Conservation (phyloP, 768 basidiomycete genomes). For the Boletus rufocinnamomeus region DNA sequence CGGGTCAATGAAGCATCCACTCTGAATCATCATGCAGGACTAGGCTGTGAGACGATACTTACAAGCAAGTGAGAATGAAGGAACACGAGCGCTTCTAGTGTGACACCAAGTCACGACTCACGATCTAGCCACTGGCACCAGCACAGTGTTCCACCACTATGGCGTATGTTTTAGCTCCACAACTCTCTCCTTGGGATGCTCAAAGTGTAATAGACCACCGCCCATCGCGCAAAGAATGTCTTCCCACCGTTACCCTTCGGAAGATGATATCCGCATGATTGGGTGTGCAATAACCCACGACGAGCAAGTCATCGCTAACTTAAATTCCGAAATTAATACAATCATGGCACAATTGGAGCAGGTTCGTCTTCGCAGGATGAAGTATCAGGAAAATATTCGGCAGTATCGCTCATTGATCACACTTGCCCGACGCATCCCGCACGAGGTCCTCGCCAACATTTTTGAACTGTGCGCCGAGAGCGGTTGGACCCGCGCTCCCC, state of each 20-base stretch:
- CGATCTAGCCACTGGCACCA: not conserved
- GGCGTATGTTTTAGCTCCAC: slow-evolving; percentile 11
- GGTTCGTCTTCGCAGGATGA: slow-evolving; percentile 44
- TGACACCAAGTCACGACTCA: slow-evolving; percentile 22
- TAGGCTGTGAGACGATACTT: slow-evolving; percentile 15
- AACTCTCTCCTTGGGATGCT: slow-evolving; percentile 1
- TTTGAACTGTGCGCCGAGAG: slow-evolving; percentile 52
- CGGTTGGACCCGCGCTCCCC: slow-evolving; percentile 56
- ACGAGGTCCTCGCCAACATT: slow-evolving; percentile 54
- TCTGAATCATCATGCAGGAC: slow-evolving; percentile 77
- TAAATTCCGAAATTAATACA: slow-evolving; percentile 47
- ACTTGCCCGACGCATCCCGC: slow-evolving; percentile 56
- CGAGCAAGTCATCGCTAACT: slow-evolving; percentile 40
- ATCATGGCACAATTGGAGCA: slow-evolving; percentile 42
- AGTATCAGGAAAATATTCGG: slow-evolving; percentile 45
- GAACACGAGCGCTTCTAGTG: not conserved
- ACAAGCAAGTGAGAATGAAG: slow-evolving; percentile 15
- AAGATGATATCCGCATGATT: slow-evolving; percentile 23
- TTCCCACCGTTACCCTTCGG: slow-evolving; percentile 22
- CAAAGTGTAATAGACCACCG: slow-evolving; percentile 4
- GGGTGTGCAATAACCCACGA: slow-evolving; percentile 35
- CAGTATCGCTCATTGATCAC: slow-evolving; percentile 50
- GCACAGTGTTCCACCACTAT: not conserved
- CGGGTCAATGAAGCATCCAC: slow-evolving; percentile 86
- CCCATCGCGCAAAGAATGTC: slow-evolving; percentile 19